Conservation (phyloP, 1,284 basidiomycete genomes). For the Phlebopus sp. region DNA sequence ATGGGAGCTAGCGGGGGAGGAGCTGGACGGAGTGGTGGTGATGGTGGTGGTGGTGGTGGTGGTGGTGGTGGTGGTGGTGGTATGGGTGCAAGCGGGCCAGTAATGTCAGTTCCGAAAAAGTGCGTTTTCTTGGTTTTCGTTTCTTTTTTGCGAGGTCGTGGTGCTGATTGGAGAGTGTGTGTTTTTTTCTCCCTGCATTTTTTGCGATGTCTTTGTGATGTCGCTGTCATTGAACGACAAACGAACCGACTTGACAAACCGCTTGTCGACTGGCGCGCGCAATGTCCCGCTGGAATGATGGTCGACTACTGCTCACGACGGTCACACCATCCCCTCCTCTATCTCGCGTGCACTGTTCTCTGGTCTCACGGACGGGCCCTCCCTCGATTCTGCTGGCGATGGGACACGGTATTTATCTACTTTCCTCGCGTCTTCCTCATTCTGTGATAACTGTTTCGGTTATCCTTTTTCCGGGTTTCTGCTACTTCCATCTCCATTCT, state of each 20-base stretch:
- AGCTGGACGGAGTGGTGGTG: neutral
- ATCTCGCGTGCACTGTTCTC: neutral
- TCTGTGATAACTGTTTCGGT: neutral
- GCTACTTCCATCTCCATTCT: neutral
- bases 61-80: slow-evolving; percentile 8
- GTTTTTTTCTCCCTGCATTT: neutral
- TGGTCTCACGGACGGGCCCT: neutral
- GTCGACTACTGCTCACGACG: neutral
- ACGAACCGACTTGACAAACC: too few relatives aligned
- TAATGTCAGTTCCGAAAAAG: slow-evolving; percentile 24
- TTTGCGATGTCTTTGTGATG: neutral
- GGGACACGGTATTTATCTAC: neutral
- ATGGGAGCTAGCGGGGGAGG: slow-evolving; percentile 1
- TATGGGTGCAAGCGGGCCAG: slow-evolving; percentile 8
- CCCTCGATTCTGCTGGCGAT: neutral
- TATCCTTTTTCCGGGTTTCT: neutral
- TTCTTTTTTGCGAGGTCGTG: neutral
- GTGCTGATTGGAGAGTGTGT: neutral
- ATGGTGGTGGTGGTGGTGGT: slow-evolving; percentile 1
- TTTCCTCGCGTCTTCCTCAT: neutral
- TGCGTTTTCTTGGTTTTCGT: slow-evolving; percentile 26
- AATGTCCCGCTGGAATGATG: neutral
- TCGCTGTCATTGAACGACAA: too few relatives aligned
- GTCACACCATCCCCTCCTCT: neutral
- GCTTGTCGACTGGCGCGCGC: too few relatives aligned